phyloP scores from a whole-genome alignment of 306 rosid genomes.

The Trifolium fragiferum region DNA sequence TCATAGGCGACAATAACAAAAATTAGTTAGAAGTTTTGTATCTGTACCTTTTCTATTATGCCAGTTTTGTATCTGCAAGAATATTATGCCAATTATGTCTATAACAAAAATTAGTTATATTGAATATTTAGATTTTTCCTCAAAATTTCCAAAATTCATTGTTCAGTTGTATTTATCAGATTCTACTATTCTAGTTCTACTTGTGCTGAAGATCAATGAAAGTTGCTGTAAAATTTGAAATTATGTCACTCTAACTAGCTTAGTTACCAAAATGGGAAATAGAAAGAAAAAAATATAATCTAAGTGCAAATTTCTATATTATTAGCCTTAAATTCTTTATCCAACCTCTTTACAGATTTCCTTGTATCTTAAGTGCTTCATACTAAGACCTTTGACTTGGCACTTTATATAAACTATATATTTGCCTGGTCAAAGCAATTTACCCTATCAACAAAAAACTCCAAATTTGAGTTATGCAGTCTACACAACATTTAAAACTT shows the following conservation, averaged over 20 bases:
- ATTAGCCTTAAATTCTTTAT: neutral
- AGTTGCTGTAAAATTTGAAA: neutral
- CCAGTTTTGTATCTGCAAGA: too few relatives aligned
- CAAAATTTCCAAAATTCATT: neutral
- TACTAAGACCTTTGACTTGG: too few relatives aligned
- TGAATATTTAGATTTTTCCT: neutral
- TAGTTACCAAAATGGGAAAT: neutral
- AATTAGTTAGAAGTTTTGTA: neutral
- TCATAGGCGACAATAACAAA: neutral
- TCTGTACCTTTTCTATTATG: too few relatives aligned
- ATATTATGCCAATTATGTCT: too few relatives aligned
- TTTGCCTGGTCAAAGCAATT: too few relatives aligned
- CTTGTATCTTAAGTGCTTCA: neutral
- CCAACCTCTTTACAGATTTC: neutral
- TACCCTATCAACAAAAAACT: too few relatives aligned
- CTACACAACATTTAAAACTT: neutral
- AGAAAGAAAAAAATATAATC: neutral
- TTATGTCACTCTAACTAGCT: conserved; percentile 6
- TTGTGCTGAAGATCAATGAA: neutral
- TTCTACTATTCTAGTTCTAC: neutral
- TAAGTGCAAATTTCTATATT: conserved; percentile 3
- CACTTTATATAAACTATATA: too few relatives aligned
- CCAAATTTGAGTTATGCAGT: too few relatives aligned
- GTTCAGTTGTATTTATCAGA: neutral
- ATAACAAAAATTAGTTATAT: neutral